phyloP scores from a whole-genome alignment of 345 rosid species.

The Hibiscus mutabilis region DNA sequence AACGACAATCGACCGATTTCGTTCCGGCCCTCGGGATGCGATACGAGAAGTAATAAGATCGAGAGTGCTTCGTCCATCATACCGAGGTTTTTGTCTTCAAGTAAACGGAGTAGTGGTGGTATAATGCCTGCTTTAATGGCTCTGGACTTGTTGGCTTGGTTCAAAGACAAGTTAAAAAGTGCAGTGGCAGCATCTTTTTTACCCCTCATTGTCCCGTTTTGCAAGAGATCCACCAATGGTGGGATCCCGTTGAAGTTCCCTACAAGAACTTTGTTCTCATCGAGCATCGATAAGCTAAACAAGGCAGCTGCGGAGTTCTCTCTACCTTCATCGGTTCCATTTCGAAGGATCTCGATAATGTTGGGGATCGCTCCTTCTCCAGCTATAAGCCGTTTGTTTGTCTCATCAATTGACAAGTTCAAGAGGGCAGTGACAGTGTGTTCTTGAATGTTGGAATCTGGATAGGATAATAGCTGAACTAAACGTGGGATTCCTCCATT shows the following conservation, averaged over 20 bases:
- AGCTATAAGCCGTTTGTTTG: constrained; percentile 45
- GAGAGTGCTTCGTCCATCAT: constrained; percentile 66
- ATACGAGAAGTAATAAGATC: constrained; percentile 43
- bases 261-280: constrained; percentile 50
- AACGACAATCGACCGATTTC: constrained; percentile 35
- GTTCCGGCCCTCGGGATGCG: constrained; percentile 35
- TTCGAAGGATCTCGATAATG: constrained; percentile 39
- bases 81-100: constrained; percentile 38
- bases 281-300: constrained; percentile 51
- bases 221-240: constrained; percentile 44
- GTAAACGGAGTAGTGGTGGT: constrained; percentile 36
- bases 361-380: constrained; percentile 52
- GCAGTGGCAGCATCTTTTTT: constrained; percentile 72
- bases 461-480: constrained; percentile 41
- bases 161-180: constrained; percentile 48
- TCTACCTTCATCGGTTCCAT: constrained; percentile 44
- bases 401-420: constrained; percentile 53
- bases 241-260: constrained; percentile 47
- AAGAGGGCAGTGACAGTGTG: constrained; percentile 62
- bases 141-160: constrained; percentile 47
- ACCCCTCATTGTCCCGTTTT: constrained; percentile 46
- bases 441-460: constrained; percentile 44
- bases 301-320: constrained; percentile 60
- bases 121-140: constrained; percentile 51
- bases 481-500: constrained; percentile 42